These are phyloP conservation scores for Solanum sejunctum DNA, from an alignment of 257 asterid genomes.

Conservation along the genomic window DNA sequence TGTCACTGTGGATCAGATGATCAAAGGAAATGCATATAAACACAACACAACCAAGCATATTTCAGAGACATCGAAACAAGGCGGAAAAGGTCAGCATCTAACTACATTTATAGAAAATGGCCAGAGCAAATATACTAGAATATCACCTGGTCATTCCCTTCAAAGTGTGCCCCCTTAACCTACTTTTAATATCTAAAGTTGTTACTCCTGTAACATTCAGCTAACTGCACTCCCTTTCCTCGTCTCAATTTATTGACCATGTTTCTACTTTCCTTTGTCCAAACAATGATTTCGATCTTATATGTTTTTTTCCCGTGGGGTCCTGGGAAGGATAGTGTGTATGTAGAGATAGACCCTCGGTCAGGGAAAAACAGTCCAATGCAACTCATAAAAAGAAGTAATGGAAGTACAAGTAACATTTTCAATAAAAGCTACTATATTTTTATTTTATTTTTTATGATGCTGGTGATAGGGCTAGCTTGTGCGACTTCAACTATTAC, in stretches of 20 bases:
- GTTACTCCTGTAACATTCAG: neutral
- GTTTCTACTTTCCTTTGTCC: neutral
- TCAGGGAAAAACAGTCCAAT: neutral
- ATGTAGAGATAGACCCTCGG: neutral
- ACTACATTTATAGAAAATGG: neutral
- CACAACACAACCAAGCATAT: neutral
- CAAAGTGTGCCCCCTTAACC: neutral
- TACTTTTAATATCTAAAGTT: neutral
- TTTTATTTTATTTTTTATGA: neutral
- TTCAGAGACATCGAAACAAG: neutral
- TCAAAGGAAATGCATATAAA: neutral
- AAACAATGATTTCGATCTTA: neutral
- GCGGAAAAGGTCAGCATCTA: neutral
- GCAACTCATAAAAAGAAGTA: neutral
- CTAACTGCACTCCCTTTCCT: neutral
- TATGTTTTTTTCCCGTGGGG: neutral
- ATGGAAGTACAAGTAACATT: neutral
- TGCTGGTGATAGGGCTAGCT: neutral
- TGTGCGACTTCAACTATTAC: neutral
- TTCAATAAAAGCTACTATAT: neutral
- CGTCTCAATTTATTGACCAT: neutral
- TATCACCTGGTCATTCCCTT: neutral
- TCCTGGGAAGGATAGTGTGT: too few relatives aligned
- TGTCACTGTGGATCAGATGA: neutral
- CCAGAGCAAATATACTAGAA: neutral